These are phyloP conservation scores for Chondrus crispus DNA, from an alignment of 23 red algal species.

Conservation along the genomic window DNA sequence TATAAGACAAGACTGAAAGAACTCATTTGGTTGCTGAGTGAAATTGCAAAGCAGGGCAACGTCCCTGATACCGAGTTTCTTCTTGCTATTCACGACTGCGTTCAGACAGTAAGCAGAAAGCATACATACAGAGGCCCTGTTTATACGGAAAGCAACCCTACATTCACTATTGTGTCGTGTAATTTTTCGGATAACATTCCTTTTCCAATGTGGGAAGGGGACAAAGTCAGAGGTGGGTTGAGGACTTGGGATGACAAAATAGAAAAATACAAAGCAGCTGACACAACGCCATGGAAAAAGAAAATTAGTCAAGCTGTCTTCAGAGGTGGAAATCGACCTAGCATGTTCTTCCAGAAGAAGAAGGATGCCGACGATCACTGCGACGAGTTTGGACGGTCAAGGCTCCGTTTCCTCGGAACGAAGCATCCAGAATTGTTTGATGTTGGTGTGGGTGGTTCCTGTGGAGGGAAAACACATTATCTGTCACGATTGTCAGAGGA, in stretches of 20 bases:
- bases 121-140: slow-evolving; percentile 70
- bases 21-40: slow-evolving; percentile 69
- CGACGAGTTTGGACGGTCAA: slow-evolving; percentile 57
- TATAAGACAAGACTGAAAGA: slow-evolving; percentile 80
- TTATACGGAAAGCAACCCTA: slow-evolving; percentile 67
- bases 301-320: slow-evolving; percentile 81
- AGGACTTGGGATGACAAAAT: slow-evolving; percentile 82
- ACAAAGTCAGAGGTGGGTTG: slow-evolving; percentile 56
- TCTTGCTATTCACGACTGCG: slow-evolving; percentile 95
- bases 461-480: slow-evolving; percentile 37
- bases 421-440: slow-evolving; percentile 70
- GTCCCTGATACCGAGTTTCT: slow-evolving; percentile 85
- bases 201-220: slow-evolving; percentile 93
- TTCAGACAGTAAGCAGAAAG: slow-evolving; percentile 85
- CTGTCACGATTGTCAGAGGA: slow-evolving; percentile 49
- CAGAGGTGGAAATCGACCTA: slow-evolving; percentile 80
- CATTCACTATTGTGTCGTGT: slow-evolving; percentile 90
- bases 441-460: slow-evolving; percentile 67
- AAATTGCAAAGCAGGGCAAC: slow-evolving; percentile 57
- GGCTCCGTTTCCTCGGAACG: slow-evolving; percentile 22
- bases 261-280: slow-evolving; percentile 50
- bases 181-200: slow-evolving; percentile 97
- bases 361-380: slow-evolving; percentile 70
- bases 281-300: slow-evolving; percentile 68
- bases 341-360: slow-evolving; percentile 69